Evolutionary conservation across 768 basidiomycete genomes (phyloP).

Genomic region (Cytidiella melzeri): DNA sequence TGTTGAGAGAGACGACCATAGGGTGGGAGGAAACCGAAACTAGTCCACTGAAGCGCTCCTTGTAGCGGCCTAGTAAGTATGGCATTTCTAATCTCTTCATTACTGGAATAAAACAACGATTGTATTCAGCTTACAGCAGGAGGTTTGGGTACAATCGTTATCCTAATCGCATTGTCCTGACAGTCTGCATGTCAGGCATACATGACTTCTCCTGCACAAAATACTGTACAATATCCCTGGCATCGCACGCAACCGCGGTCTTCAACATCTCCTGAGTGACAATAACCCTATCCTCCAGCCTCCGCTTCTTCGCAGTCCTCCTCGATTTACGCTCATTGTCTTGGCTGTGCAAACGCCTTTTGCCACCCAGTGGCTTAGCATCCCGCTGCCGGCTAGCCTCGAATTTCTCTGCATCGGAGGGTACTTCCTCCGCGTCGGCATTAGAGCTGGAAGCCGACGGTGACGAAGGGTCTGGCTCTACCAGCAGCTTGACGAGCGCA

Average conservation of each 20-base stretch:
- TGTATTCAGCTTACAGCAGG: too few species aligned
- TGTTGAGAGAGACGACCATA: neutral
- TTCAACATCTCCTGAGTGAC: conserved; percentile 56
- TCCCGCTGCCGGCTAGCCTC: neutral
- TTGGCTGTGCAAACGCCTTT: neutral
- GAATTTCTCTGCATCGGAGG: neutral
- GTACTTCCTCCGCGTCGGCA: neutral
- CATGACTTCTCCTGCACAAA: conserved; percentile 64
- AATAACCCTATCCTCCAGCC: conserved; percentile 52
- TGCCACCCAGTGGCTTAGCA: neutral
- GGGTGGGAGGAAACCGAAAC: neutral
- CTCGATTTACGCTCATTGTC: neutral
- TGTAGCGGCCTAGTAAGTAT: too few species aligned
- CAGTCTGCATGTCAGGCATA: conserved; percentile 66
- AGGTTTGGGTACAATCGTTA: too few species aligned
- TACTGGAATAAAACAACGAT: too few species aligned
- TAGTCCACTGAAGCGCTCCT: too few species aligned
- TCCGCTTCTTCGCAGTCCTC: conserved; percentile 41
- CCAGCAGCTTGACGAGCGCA: conserved; percentile 62
- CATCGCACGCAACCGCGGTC: conserved; percentile 56
- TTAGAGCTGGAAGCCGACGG: neutral
- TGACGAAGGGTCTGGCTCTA: conserved; percentile 44
- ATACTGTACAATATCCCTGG: conserved; percentile 67
- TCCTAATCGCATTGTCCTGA: conserved; percentile 32
- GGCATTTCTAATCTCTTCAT: too few species aligned